phyloP scores from a whole-genome alignment of 108 stramenopile species.

The Nitzschia palea region DNA sequence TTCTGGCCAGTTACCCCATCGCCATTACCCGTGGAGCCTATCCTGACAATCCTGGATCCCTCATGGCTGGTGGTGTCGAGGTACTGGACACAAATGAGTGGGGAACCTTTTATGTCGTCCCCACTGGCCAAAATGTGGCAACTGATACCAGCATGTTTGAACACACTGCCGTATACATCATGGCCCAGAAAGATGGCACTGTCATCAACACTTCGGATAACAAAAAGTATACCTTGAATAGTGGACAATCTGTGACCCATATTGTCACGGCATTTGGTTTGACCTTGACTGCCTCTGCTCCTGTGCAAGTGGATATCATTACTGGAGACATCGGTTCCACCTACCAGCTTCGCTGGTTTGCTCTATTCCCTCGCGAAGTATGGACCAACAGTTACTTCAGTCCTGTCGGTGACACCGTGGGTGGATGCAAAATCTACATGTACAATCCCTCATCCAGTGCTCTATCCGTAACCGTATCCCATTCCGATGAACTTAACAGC shows the following conservation, averaged over 20 bases:
- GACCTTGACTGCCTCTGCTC: not conserved
- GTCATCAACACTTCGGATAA: not conserved
- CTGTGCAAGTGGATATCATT: slow-evolving; percentile 26
- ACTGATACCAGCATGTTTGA: slow-evolving; percentile 13
- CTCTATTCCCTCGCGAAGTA: slow-evolving; percentile 6
- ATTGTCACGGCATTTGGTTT: not conserved
- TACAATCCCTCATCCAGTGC: slow-evolving; percentile 1
- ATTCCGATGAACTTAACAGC: too few relatives aligned
- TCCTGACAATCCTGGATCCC: slow-evolving; percentile 17
- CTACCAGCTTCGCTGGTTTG: slow-evolving; percentile 33
- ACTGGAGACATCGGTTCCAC: slow-evolving; percentile 18
- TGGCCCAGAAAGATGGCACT: not conserved
- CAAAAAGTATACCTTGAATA: not conserved
- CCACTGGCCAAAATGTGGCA: not conserved
- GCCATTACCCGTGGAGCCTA: slow-evolving; percentile 33
- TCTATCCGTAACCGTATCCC: not conserved
- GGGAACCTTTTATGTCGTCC: slow-evolving; percentile 18
- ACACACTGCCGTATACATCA: not conserved
- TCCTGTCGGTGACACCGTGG: slow-evolving; percentile 21
- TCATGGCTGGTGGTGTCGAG: slow-evolving; percentile 33
- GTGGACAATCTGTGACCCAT: not conserved
- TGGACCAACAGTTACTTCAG: slow-evolving; percentile 17
- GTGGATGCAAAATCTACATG: not conserved
- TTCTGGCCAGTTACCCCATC: slow-evolving; percentile 22
- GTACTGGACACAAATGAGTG: slow-evolving; percentile 5